Conservation (phyloP, 2,329 filamentous ascomycete species). For the Alternaria sp. region DNA sequence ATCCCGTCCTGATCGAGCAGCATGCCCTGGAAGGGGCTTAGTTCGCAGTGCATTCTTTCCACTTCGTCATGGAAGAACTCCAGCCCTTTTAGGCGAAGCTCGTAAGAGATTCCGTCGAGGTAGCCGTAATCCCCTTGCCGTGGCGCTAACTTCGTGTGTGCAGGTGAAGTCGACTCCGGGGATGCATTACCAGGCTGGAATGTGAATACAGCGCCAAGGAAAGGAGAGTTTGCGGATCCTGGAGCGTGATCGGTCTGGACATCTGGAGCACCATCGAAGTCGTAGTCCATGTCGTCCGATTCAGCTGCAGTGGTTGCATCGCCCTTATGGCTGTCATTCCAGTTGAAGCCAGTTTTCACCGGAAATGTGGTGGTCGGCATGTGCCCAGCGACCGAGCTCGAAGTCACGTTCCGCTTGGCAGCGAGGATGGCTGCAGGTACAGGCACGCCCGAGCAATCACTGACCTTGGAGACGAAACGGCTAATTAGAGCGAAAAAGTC, state of each 20-base stretch:
- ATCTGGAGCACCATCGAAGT: background rate
- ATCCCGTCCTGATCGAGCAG: background rate
- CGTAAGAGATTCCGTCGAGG: background rate
- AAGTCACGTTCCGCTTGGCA: background rate
- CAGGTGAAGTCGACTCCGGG: background rate
- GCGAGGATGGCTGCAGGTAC: background rate
- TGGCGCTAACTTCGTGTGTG: background rate
- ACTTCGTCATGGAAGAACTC: background rate
- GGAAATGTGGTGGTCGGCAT: background rate
- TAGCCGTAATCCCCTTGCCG: background rate
- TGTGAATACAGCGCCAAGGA: background rate
- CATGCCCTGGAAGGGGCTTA: background rate
- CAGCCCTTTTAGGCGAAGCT: background rate
- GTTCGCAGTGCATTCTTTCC: background rate
- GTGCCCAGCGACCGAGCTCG: background rate
- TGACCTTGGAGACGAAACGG: background rate
- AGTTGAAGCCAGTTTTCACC: background rate
- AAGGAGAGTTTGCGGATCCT: background rate
- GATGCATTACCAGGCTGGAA: background rate
- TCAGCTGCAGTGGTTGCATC: background rate
- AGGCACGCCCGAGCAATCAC: background rate
- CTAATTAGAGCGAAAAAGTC: accelerated
- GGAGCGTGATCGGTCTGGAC: accelerated
- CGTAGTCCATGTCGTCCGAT: background rate
- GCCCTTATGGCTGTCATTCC: background rate